These are phyloP conservation scores for Microsporum audouinii DNA, from an alignment of 2,329 filamentous ascomycete genomes.

Conservation along the genomic window DNA sequence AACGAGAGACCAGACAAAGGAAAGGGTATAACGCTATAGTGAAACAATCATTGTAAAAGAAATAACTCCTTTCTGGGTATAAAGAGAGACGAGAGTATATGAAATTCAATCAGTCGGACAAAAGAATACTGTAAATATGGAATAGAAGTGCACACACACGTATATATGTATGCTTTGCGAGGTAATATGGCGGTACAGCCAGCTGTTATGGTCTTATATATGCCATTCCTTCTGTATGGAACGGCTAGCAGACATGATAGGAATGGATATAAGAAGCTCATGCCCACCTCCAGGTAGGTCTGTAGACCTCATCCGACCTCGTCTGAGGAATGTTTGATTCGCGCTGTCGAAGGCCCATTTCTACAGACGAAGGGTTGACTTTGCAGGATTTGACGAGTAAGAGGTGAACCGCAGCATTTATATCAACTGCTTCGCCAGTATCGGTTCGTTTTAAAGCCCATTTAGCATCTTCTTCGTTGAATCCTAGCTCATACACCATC, in stretches of 20 bases:
- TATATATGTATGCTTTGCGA: neutral
- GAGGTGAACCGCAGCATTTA: conserved; percentile 47
- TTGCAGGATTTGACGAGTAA: conserved; percentile 29
- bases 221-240: neutral
- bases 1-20: neutral
- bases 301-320: conserved; percentile 8
- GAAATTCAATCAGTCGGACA: neutral
- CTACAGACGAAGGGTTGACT: neutral
- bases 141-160: neutral
- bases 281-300: conserved; percentile 31
- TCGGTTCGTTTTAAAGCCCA: conserved; percentile 50
- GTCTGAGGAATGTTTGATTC: neutral
- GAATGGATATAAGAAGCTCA: conserved; percentile 14
- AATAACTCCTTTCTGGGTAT: neutral
- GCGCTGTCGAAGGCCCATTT: neutral
- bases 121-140: neutral
- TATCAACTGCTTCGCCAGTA: conserved; percentile 46
- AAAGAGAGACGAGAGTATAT: neutral
- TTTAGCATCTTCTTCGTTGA: conserved; percentile 44
- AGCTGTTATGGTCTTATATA: neutral
- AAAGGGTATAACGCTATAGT: neutral
- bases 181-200: neutral
- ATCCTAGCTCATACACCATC: conserved; percentile 49
- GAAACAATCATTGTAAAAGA: neutral
- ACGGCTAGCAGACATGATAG: neutral